Conservation (phyloP, 805 yeast genomes). For the Tetrapisispora iriomotensis region DNA sequence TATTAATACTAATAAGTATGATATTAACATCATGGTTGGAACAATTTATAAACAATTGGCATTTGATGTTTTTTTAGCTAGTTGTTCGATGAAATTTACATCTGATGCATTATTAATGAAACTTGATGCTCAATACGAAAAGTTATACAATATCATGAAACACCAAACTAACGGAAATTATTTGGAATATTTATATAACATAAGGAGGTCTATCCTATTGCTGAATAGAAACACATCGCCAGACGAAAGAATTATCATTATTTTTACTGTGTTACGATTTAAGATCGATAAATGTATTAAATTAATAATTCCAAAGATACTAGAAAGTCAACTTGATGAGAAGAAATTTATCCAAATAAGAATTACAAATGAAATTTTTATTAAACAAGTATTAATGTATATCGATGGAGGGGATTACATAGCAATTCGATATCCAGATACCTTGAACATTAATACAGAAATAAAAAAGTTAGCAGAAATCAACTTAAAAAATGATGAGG, state of each 20-base stretch:
- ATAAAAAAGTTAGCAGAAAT: not conserved
- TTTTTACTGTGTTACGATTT: slow-evolving; percentile 6
- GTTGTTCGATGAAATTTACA: not conserved
- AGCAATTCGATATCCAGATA: slow-evolving; percentile 8
- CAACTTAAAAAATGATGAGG: not conserved
- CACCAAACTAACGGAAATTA: not conserved
- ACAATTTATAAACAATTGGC: not conserved
- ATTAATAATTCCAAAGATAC: not conserved
- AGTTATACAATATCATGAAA: no score
- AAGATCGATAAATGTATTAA: not conserved
- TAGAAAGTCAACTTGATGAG: not conserved
- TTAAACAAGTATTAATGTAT: slow-evolving; percentile 2
- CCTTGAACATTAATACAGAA: not conserved
- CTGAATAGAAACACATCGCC: slow-evolving; percentile 13
- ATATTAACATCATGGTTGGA: not conserved
- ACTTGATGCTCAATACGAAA: not conserved
- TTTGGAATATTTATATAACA: slow-evolving; percentile 6
- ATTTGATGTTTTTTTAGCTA: not conserved
- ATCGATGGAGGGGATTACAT: slow-evolving; percentile 15
- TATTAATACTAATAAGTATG: not conserved
- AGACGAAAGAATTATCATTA: slow-evolving; percentile 13
- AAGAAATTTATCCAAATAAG: not conserved
- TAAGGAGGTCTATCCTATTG: slow-evolving; percentile 12
- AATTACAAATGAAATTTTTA: not conserved
- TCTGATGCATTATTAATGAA: no score